Evolutionary conservation across 805 yeast species (phyloP).

Genomic region (Scheffersomyces spartinae): DNA sequence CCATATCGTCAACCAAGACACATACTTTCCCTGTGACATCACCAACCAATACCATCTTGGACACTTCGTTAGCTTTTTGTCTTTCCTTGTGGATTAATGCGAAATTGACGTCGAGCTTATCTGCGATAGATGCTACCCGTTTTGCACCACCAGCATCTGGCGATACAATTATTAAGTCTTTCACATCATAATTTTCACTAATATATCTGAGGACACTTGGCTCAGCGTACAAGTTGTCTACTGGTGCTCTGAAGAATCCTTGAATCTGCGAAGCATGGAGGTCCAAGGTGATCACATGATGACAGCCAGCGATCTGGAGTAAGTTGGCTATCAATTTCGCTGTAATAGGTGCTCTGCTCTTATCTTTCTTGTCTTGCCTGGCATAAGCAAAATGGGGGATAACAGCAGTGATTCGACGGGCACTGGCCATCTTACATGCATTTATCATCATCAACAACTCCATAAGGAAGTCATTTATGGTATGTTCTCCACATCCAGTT

Average conservation of each 20-base stretch:
- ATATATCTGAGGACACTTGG: slow-evolving; percentile 82
- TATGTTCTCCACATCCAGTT: slow-evolving; percentile 68
- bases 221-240: slow-evolving; percentile 91
- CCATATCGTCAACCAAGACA: slow-evolving; percentile 91
- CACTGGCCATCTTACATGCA: slow-evolving; percentile 94
- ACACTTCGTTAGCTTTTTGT: slow-evolving; percentile 88
- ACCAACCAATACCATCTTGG: slow-evolving; percentile 92
- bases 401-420: slow-evolving; percentile 86
- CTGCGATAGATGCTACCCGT: slow-evolving; percentile 91
- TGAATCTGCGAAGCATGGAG: slow-evolving; percentile 96
- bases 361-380: slow-evolving; percentile 94
- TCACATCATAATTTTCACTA: slow-evolving; percentile 43
- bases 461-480: slow-evolving; percentile 74
- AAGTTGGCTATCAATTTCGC: slow-evolving; percentile 90
- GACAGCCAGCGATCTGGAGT: slow-evolving; percentile 87
- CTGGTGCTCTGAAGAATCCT: slow-evolving; percentile 92
- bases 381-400: slow-evolving; percentile 96
- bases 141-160: slow-evolving; percentile 99
- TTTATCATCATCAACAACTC: slow-evolving; percentile 83
- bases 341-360: slow-evolving; percentile 91
- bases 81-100: slow-evolving; percentile 96
- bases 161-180: slow-evolving; percentile 70
- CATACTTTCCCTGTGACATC: slow-evolving; percentile 80
- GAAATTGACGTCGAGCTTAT: slow-evolving; percentile 80
- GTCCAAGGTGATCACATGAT: slow-evolving; percentile 94